phyloP scores from a whole-genome alignment of 108 stramenopile species.

The Fragilariopsis cylindrus region DNA sequence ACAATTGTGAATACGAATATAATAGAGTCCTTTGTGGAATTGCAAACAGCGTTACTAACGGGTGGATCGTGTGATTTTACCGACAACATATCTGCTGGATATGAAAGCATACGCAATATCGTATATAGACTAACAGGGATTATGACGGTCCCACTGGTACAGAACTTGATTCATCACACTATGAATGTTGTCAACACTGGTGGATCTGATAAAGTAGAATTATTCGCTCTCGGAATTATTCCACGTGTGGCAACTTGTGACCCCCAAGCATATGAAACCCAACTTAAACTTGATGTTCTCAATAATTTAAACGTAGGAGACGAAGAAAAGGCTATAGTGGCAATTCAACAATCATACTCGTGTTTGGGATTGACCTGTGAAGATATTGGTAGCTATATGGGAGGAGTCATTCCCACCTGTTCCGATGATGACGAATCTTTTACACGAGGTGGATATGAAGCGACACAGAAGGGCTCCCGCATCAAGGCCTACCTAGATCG shows the following conservation, averaged over 20 bases:
- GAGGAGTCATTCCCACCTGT: conserved; percentile 38
- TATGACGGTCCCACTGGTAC: conserved; percentile 76
- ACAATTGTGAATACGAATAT: conserved; percentile 56
- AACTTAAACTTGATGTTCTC: conserved; percentile 33
- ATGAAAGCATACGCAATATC: conserved; percentile 33
- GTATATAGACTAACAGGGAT: conserved; percentile 36
- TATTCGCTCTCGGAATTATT: conserved; percentile 54
- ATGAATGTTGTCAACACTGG: conserved; percentile 30
- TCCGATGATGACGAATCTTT: not conserved
- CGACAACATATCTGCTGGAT: conserved; percentile 15
- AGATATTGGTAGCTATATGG: conserved; percentile 51
- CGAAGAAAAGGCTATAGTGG: conserved; percentile 22
- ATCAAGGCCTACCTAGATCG: conserved; percentile 44
- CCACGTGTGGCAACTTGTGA: conserved; percentile 56
- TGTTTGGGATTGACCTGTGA: conserved; percentile 57
- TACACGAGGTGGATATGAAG: conserved; percentile 24
- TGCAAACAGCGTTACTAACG: conserved; percentile 27
- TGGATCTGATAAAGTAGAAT: conserved; percentile 42
- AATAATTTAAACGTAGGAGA: conserved; percentile 17
- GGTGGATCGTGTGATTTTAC: conserved; percentile 19
- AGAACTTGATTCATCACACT: conserved; percentile 71
- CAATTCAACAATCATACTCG: conserved; percentile 42
- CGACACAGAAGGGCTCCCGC: not conserved
- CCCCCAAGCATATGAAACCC: conserved; percentile 26
- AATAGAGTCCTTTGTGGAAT: conserved; percentile 34